Percentiles rank a stretch among this genome's conserved stretches.
Conservation (phyloP, 2,329 filamentous ascomycete genomes). For the Endoconidiophora polonica region DNA sequence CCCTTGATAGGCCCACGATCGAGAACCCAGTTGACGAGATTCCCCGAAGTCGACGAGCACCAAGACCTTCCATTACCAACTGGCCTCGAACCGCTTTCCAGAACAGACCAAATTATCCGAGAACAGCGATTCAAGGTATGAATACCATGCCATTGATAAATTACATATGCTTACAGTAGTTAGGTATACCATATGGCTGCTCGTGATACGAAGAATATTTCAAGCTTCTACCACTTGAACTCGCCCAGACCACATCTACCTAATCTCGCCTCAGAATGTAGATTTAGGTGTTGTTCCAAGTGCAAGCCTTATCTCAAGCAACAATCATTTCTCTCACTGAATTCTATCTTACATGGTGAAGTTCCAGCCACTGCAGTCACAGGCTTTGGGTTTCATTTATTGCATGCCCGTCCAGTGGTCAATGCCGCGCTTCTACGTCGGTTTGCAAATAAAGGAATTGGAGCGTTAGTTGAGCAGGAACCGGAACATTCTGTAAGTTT, state of each 20-base stretch:
- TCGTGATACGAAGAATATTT: constrained; percentile 12
- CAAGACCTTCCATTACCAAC: no score
- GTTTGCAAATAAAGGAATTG: no score
- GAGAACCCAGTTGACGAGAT: constrained; percentile 25
- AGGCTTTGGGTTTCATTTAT: constrained; percentile 35
- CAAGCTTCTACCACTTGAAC: not conserved
- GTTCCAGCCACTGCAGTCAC: constrained; percentile 31
- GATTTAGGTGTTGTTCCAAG: constrained; percentile 22
- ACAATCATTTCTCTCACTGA: constrained; percentile 32
- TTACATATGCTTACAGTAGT: constrained; percentile 15
- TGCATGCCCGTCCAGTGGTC: constrained; percentile 27
- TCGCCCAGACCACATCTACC: constrained; percentile 16
- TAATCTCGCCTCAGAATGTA: constrained; percentile 7
- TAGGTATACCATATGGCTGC: constrained; percentile 14
- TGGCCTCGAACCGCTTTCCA: constrained; percentile 18
- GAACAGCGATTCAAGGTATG: constrained; percentile 28
- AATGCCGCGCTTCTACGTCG: constrained; percentile 19
- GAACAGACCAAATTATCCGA: constrained; percentile 27
- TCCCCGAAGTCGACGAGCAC: constrained; percentile 24
- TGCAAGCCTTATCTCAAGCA: constrained; percentile 30
- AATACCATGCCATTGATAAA: constrained; percentile 29
- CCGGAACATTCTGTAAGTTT: no score
- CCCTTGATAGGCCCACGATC: constrained; percentile 22
- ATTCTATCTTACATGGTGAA: constrained; percentile 32
- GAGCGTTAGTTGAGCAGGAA: no score